Conservation (phyloP, 176 grass and related monocot genomes). For the Chloris gayana region DNA sequence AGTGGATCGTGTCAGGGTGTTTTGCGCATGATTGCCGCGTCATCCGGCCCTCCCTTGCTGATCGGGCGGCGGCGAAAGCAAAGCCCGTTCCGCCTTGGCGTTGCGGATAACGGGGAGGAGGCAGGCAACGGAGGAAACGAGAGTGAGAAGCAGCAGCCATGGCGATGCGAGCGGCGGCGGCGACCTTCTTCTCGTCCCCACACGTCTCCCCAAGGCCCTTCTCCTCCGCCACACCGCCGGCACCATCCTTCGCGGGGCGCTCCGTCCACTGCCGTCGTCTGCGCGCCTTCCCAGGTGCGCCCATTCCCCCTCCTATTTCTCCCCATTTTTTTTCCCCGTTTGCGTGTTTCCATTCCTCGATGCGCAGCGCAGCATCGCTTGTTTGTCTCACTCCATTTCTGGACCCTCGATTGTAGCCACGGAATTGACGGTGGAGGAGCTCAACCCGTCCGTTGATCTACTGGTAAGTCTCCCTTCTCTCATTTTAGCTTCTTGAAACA, state of each 20-base stretch:
- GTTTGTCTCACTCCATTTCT: not conserved
- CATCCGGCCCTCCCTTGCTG: not conserved
- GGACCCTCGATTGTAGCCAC: not conserved
- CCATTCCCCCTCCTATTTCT: not conserved
- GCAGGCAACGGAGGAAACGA: not conserved
- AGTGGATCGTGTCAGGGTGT: too few species aligned
- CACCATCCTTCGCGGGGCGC: not conserved
- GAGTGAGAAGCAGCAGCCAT: not conserved
- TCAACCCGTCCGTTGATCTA: conserved; percentile 36
- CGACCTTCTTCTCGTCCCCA: not conserved
- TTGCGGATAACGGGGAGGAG: not conserved
- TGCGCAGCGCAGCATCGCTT: not conserved
- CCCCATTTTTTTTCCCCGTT: not conserved
- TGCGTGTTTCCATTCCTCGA: not conserved
- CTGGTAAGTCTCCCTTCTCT: not conserved
- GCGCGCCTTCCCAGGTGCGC: conserved; percentile 28
- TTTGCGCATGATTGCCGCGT: too few species aligned
- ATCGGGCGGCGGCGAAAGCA: not conserved
- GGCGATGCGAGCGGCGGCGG: conserved; percentile 6
- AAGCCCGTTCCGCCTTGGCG: not conserved
- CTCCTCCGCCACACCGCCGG: not conserved
- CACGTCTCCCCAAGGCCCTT: not conserved
- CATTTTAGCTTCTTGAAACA: not conserved
- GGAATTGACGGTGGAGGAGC: conserved; percentile 31
- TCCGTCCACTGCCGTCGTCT: not conserved